phyloP scores from a whole-genome alignment of 2,329 filamentous ascomycete genomes.

The Diaporthe citri region DNA sequence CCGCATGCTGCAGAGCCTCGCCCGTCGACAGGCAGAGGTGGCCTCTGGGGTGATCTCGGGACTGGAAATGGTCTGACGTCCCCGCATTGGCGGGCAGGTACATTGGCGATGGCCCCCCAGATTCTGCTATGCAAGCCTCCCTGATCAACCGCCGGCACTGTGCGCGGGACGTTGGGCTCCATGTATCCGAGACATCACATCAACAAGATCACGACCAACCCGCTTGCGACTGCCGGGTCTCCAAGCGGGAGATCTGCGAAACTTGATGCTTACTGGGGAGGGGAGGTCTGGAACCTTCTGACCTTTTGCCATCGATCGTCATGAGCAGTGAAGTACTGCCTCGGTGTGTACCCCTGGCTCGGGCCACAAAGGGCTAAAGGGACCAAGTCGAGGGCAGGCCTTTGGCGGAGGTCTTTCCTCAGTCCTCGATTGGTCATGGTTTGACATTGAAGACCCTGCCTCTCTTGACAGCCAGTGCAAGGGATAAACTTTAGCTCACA shows the following conservation, averaged over 20 bases:
- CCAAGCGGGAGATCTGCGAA: slow-evolving; percentile 15
- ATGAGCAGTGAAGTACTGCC: not conserved
- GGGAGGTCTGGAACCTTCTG: not conserved
- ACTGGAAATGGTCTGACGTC: slow-evolving; percentile 27
- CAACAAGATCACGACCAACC: not conserved
- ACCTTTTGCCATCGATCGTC: not conserved
- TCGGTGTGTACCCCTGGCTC: not conserved
- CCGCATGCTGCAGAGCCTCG: slow-evolving; percentile 19
- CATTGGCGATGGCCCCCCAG: slow-evolving; percentile 20
- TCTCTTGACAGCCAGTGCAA: not conserved
- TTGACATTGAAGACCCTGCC: not conserved
- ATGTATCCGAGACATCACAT: slow-evolving; percentile 20
- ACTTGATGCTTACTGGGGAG: not conserved
- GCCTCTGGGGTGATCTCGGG: slow-evolving; percentile 24
- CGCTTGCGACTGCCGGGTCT: not conserved
- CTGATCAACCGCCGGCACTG: slow-evolving; percentile 15
- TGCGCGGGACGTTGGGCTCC: slow-evolving; percentile 18
- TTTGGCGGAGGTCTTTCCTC: not conserved
- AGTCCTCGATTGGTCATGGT: not conserved
- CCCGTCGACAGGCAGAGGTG: not conserved
- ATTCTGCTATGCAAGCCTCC: slow-evolving; percentile 18
- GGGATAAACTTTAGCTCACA: not conserved
- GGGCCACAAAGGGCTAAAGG: not conserved
- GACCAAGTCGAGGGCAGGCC: not conserved
- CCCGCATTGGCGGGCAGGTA: slow-evolving; percentile 22